Evolutionary conservation across 768 basidiomycete genomes (phyloP).

Genomic region (Pisolithus albus): DNA sequence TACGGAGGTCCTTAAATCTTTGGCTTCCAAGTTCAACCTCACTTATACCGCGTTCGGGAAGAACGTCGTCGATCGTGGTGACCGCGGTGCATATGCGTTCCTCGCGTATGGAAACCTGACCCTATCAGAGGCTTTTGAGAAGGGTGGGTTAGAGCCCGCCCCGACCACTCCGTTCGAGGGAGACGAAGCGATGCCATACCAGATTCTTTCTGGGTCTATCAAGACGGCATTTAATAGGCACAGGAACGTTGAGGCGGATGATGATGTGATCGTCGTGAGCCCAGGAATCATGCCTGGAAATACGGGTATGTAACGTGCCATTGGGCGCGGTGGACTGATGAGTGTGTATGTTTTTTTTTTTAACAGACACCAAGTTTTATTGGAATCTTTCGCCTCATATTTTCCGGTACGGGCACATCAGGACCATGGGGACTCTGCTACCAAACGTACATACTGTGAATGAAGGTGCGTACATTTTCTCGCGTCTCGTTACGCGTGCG

Average conservation of each 20-base stretch:
- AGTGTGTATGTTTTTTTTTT: neutral
- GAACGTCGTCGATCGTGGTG: constrained; percentile 29
- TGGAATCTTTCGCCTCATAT: constrained; percentile 51
- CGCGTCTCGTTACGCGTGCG: neutral
- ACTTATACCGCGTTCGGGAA: constrained; percentile 53
- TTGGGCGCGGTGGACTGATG: no score
- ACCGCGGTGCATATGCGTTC: neutral
- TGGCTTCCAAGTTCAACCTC: constrained; percentile 50
- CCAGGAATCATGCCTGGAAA: constrained; percentile 58
- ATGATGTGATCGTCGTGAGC: constrained; percentile 32
- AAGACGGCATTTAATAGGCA: constrained; percentile 53
- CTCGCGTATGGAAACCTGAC: constrained; percentile 40
- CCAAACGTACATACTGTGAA: constrained; percentile 60
- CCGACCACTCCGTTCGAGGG: constrained; percentile 45
- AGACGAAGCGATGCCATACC: constrained; percentile 32
- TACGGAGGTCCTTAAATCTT: constrained; percentile 32
- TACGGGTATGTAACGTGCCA: constrained; percentile 27
- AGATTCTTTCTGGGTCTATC: constrained; percentile 56
- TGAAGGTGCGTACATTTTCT: constrained; percentile 46
- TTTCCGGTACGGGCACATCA: constrained; percentile 53
- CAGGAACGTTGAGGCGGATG: constrained; percentile 30
- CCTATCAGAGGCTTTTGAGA: constrained; percentile 42
- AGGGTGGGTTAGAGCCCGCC: constrained; percentile 53
- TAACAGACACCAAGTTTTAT: constrained; percentile 39
- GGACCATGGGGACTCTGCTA: constrained; percentile 19